Base-by-base conservation (phyloP, 805 yeast species). In the Brettanomyces naardenensis region DNA sequence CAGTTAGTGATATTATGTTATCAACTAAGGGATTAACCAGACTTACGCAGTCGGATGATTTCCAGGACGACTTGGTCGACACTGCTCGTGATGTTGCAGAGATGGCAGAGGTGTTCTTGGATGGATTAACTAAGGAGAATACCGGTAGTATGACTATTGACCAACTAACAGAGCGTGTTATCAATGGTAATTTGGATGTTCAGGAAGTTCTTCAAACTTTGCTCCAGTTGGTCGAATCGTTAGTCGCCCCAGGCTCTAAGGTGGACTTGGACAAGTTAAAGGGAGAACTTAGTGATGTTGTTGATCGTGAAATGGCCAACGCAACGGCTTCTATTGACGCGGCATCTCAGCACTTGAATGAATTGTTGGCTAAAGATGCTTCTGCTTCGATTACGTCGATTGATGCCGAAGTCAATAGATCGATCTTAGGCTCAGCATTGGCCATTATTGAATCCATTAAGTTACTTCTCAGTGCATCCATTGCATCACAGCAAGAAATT, bases 371-470 rank as follows among this genome's bases (percentile, higher is more conserved):
- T n/a, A 59, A 60, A 39, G 68, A 73, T 9, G 58, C 66, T 28
- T 71, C 74, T 46, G 75, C 82, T 18, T 59, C 65, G 14, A 52
- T 76, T 30, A 66, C 75, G 6, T 68, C 75, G 13, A 71, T 71
- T 29, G 80, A 82, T 44, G 56, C 77, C 36, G 80, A 80, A 50
- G 75, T 86, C 31, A 85, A 83, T 55, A 85, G 79, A 49, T 82
- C 90, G 0, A 75, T 88, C 40, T 62, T 87, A 31, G 64, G 80
- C 3, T 85, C 90, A 17, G 92, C 95, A 0, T 72, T 80, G 41
- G 84, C 87, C 10, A 80, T 87, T 21, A 84, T 90, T 2, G 75
- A 79, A 42, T 86, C 95, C 1, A 80, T 87, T 36, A 77, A 81
- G 5, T 65, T 72, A 25, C 70, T 87, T 48, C 79, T 88, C 38